Evolutionary conservation across 139 green algal species (phyloP).

Genomic region (Coccomyxa sp.): DNA sequence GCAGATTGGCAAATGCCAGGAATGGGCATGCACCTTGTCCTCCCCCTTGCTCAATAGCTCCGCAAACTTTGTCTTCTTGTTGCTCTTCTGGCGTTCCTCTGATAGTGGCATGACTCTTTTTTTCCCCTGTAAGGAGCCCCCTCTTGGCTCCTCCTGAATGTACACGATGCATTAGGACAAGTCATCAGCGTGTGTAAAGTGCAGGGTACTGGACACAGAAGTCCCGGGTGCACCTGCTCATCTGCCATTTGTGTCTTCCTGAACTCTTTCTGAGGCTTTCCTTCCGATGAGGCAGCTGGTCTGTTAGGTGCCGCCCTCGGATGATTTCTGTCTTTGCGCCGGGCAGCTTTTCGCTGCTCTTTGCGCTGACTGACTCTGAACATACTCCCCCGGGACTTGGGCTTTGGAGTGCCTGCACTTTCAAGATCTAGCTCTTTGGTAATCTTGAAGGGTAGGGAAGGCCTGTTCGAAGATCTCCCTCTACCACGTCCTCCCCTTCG

Average conservation of each 20-base stretch:
- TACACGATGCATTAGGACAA: background rate
- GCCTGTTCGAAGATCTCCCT: no score
- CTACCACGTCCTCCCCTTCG: no score
- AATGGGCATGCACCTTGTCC: background rate
- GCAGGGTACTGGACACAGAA: background rate
- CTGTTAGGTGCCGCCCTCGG: background rate
- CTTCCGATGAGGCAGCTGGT: background rate
- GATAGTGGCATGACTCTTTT: background rate
- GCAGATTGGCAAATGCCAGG: background rate
- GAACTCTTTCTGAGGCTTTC: background rate
- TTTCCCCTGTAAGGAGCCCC: background rate
- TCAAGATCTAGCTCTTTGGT: constrained; percentile 15
- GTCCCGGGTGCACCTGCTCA: background rate
- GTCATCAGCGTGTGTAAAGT: background rate
- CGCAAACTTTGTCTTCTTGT: constrained; percentile 16
- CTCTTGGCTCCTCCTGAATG: no score
- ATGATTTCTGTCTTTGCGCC: background rate
- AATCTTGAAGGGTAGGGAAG: constrained; percentile 22
- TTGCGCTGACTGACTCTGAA: constrained; percentile 9
- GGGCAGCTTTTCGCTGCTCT: constrained; percentile 12
- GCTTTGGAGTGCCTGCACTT: background rate
- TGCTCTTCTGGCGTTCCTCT: background rate
- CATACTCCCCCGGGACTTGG: background rate
- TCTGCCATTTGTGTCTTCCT: background rate
- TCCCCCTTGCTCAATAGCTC: constrained; percentile 10